phyloP scores from a whole-genome alignment of 805 yeast genomes.

The Isabelozyma gotoi region DNA sequence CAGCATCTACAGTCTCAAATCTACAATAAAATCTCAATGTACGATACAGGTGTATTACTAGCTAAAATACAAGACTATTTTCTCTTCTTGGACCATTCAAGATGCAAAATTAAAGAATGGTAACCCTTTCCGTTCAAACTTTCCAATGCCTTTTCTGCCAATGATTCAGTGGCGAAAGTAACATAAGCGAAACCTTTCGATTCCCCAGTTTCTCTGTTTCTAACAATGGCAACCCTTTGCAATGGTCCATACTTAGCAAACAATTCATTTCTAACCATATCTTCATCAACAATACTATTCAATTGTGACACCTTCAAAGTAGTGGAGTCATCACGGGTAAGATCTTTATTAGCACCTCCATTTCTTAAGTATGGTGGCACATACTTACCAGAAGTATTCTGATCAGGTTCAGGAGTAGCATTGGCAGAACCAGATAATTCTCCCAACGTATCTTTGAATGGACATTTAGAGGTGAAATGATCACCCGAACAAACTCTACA shows the following conservation, averaged over 20 bases:
- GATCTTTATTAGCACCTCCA: slow-evolving; percentile 38
- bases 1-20: background rate
- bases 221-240: slow-evolving; percentile 78
- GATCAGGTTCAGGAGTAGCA: slow-evolving; percentile 21
- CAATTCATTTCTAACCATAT: slow-evolving; percentile 70
- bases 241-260: slow-evolving; percentile 64
- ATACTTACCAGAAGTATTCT: slow-evolving; percentile 25
- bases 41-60: slow-evolving; percentile 1
- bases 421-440: slow-evolving; percentile 45
- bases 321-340: slow-evolving; percentile 73
- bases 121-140: slow-evolving; percentile 86
- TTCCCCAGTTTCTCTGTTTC: slow-evolving; percentile 90
- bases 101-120: slow-evolving; percentile 72
- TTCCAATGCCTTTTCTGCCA: slow-evolving; percentile 78
- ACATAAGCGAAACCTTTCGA: slow-evolving; percentile 96
- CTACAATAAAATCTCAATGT: background rate
- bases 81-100: slow-evolving; percentile 49
- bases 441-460: slow-evolving; percentile 85
- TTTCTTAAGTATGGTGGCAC: slow-evolving; percentile 48
- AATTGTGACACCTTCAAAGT: slow-evolving; percentile 91
- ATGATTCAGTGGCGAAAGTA: slow-evolving; percentile 63
- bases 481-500: slow-evolving; percentile 95
- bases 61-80: slow-evolving; percentile 19
- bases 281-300: slow-evolving; percentile 82
- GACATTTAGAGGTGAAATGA: slow-evolving; percentile 94